Evolutionary conservation across 345 rosid species (phyloP).

Genomic region (Populus pruinosa): DNA sequence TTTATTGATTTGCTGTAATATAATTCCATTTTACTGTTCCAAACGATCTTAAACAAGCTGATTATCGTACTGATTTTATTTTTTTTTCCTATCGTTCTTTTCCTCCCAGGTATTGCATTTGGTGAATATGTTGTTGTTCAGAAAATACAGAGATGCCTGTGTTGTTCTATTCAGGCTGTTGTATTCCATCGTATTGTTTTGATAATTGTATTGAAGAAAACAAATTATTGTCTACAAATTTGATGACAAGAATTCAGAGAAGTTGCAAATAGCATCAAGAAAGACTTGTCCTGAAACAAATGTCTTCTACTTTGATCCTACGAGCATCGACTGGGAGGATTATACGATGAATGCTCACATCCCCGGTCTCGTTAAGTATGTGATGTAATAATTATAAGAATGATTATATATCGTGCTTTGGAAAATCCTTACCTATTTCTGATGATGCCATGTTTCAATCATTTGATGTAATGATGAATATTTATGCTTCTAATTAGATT

Average conservation of each 20-base stretch:
- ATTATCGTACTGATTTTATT: not conserved
- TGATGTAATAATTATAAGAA: not conserved
- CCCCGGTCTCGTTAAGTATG: conserved; percentile 8
- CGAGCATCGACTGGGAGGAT: conserved; percentile 6
- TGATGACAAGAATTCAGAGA: conserved; percentile 28
- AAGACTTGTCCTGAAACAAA: not conserved
- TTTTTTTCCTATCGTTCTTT: not conserved
- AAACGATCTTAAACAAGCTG: not conserved
- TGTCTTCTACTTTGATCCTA: conserved; percentile 4
- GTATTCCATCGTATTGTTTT: too few species aligned
- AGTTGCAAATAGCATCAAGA: conserved; percentile 17
- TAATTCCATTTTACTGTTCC: too few species aligned
- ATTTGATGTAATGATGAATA: too few species aligned
- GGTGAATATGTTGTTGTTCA: conserved; percentile 17
- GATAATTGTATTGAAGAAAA: not conserved
- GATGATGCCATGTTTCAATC: too few species aligned
- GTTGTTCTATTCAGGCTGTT: too few species aligned
- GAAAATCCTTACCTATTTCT: too few species aligned
- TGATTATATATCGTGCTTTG: not conserved
- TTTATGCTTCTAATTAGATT: too few species aligned
- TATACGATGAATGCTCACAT: conserved; percentile 4
- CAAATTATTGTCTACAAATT: conserved; percentile 8
- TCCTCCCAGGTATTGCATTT: not conserved
- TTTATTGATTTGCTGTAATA: not conserved
- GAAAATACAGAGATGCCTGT: conserved; percentile 3